Evolutionary conservation across 2,329 filamentous ascomycete genomes (phyloP), one percentile per base, ranked within the genome.

Genomic region (Fusarium pseudograminearum): DNA sequence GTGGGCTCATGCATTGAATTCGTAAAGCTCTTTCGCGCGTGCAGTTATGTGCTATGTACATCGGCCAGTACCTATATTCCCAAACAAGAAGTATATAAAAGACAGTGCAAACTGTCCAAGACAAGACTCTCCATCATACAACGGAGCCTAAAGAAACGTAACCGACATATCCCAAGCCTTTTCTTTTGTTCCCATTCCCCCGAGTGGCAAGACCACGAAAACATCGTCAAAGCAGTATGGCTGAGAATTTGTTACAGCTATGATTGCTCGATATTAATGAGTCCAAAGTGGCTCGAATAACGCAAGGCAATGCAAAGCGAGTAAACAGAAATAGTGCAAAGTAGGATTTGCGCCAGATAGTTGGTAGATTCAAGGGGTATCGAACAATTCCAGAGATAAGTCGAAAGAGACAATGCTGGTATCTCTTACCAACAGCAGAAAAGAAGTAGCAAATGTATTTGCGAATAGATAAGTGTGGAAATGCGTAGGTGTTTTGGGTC

Each of bases 341-440:
- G n/a, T 57, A 41, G 44, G 59, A 64, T 50, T 45, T 72, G 61
- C 54, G 53, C 69, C 65, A 71, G 58, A 68, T 51, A 58, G 38
- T 46, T 34, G 26, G 42, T 65, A 63, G 59, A 61, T 61, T 52
- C 42, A 48, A 46, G 58, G 73, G 73, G 71, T 75, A 74, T 75
- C 67, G 68, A 64, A 61, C 57, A 65, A 65, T 57, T 73, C 59
- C 66, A 53, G 53, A 53, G 53, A 26, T 36, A 46, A 65, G 62
- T 45, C 42, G 38, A 53, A 56, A 56, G 51, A 63, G 56, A 57
- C 47, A 52, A 68, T 47, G 44, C 15, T 65, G 60, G 57, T 65
- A 73, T 74, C 67, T 61, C 65, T 61, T 66, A 65, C 59, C 47
- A 59, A 71, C 59, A 55, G 67, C 73, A 66, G 56, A 71, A 66